phyloP scores from a whole-genome alignment of 176 grass and related monocot genomes.

The Eleusine indica region DNA sequence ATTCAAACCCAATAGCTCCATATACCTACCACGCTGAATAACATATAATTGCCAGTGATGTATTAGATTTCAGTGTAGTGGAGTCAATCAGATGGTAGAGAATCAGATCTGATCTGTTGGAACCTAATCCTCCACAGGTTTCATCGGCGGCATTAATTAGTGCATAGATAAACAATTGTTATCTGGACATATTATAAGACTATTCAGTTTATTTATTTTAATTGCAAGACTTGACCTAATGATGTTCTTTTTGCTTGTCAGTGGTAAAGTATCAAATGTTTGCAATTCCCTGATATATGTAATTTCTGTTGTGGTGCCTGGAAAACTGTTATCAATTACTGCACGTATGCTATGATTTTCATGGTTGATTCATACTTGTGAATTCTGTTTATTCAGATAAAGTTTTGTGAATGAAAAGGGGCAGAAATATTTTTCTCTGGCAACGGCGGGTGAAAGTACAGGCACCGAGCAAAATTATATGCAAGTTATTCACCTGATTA shows the following conservation, averaged over 20 bases:
- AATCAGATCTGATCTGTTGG: conserved; percentile 48
- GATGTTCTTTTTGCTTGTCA: background rate
- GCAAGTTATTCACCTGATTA: conserved; percentile 13
- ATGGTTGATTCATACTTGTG: background rate
- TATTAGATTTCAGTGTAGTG: conserved; percentile 38
- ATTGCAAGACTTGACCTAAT: conserved; percentile 12
- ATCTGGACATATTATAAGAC: conserved; percentile 40
- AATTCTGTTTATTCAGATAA: background rate
- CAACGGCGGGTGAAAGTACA: conserved; percentile 7
- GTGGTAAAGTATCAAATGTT: background rate
- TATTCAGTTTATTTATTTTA: background rate
- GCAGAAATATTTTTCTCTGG: background rate
- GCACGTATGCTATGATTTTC: no score
- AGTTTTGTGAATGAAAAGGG: background rate
- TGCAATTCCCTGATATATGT: background rate
- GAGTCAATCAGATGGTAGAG: conserved; percentile 31
- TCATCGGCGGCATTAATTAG: conserved; percentile 39
- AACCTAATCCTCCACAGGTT: conserved; percentile 45
- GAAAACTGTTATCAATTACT: background rate
- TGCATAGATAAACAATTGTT: conserved; percentile 11
- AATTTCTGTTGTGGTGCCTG: background rate
- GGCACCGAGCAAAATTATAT: background rate
- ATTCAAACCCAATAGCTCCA: conserved; percentile 40
- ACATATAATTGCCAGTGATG: conserved; percentile 39
- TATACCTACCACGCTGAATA: conserved; percentile 40